These are phyloP conservation scores for Verticillium isaacii DNA, from an alignment of 2,329 filamentous ascomycete species.

Conservation along the genomic window DNA sequence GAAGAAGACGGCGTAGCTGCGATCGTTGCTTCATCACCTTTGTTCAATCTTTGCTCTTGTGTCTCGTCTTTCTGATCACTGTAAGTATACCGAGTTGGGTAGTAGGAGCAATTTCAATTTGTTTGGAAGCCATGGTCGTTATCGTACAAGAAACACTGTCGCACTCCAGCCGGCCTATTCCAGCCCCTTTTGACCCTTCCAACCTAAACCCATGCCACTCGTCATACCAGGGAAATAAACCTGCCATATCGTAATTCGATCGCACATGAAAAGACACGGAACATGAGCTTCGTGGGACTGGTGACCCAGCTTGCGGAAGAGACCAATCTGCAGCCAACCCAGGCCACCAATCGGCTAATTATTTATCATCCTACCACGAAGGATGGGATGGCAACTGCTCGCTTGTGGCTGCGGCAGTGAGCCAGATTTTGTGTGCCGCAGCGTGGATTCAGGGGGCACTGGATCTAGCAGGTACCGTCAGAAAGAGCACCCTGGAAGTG, in stretches of 20 bases:
- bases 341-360: neutral
- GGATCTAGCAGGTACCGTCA: neutral
- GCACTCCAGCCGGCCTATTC: neutral
- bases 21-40: neutral
- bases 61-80: neutral
- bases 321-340: neutral
- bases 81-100: neutral
- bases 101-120: neutral
- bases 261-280: neutral
- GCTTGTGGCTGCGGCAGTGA: neutral
- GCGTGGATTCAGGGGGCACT: neutral
- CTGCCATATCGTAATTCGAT: neutral
- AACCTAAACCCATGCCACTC: neutral
- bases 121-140: neutral
- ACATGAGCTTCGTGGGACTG: neutral
- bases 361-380: neutral
- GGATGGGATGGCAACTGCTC: neutral
- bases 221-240: neutral
- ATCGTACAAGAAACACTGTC: neutral
- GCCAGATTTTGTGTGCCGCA: neutral
- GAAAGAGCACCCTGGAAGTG: neutral
- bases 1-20: conserved; percentile 77
- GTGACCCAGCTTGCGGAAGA: neutral
- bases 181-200: neutral
- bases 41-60: neutral